Conservation (phyloP, 352 stramenopile genomes). For the Elongisporangium prolatum region DNA sequence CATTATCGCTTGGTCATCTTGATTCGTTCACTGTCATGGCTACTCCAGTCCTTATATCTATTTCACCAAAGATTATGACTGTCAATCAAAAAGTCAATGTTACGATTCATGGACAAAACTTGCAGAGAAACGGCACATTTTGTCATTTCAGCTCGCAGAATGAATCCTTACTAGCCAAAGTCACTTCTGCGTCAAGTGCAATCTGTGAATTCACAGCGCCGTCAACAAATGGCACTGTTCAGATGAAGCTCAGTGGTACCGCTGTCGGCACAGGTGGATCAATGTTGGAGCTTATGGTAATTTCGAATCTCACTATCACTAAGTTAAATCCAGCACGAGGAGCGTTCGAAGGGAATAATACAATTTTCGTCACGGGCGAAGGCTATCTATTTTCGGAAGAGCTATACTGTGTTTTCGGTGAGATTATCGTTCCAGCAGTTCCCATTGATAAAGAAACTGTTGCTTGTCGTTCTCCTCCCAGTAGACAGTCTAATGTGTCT, state of each 20-base stretch:
- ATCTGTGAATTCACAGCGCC: conserved; percentile 16
- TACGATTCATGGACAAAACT: conserved; percentile 23
- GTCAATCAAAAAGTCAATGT: conserved; percentile 14
- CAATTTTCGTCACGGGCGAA: conserved; percentile 11
- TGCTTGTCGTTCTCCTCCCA: conserved; percentile 17
- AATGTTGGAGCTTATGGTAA: conserved; percentile 9
- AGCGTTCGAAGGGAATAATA: conserved; percentile 14
- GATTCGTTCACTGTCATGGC: no score
- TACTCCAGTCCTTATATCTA: background rate
- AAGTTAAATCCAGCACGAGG: conserved; percentile 15
- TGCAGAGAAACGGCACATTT: conserved; percentile 16
- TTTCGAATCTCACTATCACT: conserved; percentile 12
- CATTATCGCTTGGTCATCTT: no score
- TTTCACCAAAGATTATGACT: conserved; percentile 19
- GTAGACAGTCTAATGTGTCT: background rate
- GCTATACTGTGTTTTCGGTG: conserved; percentile 28
- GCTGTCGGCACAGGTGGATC: conserved; percentile 3
- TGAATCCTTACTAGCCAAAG: conserved; percentile 8
- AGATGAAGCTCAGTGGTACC: conserved; percentile 14
- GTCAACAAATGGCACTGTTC: conserved; percentile 4
- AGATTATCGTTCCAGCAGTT: conserved; percentile 4
- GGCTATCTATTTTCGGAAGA: conserved; percentile 9
- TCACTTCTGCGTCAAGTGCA: conserved; percentile 11
- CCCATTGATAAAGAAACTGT: conserved; percentile 11
- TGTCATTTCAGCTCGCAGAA: conserved; percentile 16